Base-by-base conservation (phyloP, 2,329 filamentous ascomycete species). In the Aspergillus aculeatinus region DNA sequence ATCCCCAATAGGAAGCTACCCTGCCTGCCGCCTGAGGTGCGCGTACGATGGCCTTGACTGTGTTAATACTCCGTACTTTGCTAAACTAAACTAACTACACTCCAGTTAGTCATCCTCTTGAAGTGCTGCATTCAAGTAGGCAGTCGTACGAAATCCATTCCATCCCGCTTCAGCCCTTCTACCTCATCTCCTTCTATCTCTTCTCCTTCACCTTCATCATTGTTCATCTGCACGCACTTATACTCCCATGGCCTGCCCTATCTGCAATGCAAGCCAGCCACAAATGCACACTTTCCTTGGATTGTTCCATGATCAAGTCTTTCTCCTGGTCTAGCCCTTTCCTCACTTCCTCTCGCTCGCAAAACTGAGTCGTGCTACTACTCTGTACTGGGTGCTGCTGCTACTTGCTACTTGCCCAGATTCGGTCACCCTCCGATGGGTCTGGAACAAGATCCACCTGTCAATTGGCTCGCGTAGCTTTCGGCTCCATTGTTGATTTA, bases 391-490 rank as follows among this genome's bases (percentile, higher is more conserved):
- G 21, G 21, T 21, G 14, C 27, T 16, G 25, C 50, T 53, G n/a
- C 23, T 35, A 44, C 16, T 44, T 44, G 39, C 3, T 21, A 21
- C 21, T 21, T 21, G 39, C 3, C 39, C 16, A 19, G 39, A 44
- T 19, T 44, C 16, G 39, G 39, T 44, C 39, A 44, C 39, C 39
- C 39, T 44, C 39, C 39, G 39, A 44, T 44, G 39, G 39, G 39
- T 44, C 39, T 44, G 16, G 39, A 44, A 14, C n/a, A 44, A 44
- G 39, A 44, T 44, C 39, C 27, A 27, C 35, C 14, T 48, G 53
- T 55, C 53, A 48, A 55, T 55, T 55, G 53, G 53, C 53, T 55
- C 53, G 12, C 53, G 27, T 55, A 55, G 53, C 42, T 55, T 33
- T 47, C 33, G 39, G 39, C 39, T 44, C 39, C 39, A 44, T 44